Evolutionary conservation across 345 rosid species (phyloP).

Genomic region (Gossypium herbaceum): DNA sequence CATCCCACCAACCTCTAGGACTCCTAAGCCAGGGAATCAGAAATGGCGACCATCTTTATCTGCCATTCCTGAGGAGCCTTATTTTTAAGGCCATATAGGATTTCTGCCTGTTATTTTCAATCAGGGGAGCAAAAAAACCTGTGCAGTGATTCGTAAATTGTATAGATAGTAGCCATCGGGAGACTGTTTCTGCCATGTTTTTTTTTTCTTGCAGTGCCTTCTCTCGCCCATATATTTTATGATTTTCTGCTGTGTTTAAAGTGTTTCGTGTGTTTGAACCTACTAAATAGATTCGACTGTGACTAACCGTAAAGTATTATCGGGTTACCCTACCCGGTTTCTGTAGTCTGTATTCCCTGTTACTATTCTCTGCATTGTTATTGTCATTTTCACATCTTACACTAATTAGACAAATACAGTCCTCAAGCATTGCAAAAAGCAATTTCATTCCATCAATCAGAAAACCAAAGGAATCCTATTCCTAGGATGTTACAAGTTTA

Average conservation of each 20-base stretch:
- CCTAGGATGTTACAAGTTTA: background rate
- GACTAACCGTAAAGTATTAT: background rate
- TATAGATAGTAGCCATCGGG: background rate
- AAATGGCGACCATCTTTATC: background rate
- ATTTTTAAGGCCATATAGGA: background rate
- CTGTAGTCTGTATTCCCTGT: background rate
- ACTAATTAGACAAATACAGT: too few species aligned
- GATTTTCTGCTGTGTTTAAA: background rate
- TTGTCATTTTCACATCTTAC: too few species aligned
- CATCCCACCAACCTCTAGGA: background rate
- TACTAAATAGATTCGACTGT: background rate
- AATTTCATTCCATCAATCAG: too few species aligned
- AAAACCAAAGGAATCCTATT: too few species aligned
- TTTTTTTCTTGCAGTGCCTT: conserved; percentile 4
- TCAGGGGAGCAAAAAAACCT: background rate
- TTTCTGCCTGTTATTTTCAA: background rate
- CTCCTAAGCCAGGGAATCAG: background rate
- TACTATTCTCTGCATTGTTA: background rate
- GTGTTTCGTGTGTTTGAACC: background rate
- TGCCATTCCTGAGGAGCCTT: background rate
- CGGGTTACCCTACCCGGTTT: background rate
- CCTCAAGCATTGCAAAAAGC: background rate
- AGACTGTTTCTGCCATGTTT: conserved; percentile 1
- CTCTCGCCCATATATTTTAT: background rate
- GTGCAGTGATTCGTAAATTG: background rate